Base-by-base conservation (phyloP, 2,329 filamentous ascomycete species). In the Metarhizium album region DNA sequence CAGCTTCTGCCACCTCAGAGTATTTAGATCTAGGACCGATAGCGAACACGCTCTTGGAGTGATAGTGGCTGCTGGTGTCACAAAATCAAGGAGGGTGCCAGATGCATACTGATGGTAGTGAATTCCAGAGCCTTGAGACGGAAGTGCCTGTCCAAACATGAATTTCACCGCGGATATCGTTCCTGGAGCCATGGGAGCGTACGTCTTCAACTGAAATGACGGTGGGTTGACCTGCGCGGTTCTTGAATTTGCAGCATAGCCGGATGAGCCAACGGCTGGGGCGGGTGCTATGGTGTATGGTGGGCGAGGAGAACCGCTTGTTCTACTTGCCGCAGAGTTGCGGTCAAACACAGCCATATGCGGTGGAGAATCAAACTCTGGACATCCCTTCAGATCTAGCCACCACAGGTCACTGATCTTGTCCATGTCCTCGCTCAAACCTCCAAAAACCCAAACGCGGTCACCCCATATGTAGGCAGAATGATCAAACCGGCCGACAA, bases 81-180 rank as follows among this genome's bases (percentile, higher is more conserved):
- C 87, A 63, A 98, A 91, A 64, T 98, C 93, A 35, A 98, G 80
- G 45, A 98, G 78, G 27, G 87, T 90, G 5, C 90, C 90, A 0
- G 91, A 95, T 7, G 90, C 91, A 66, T 95, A 96, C 42, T 91
- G 84, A 64, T 98, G 93, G 62, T 95, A 98, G 67, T 98, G 93
- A 52, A 87, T 91, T 16, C 93, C 93, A 3, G 90, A 86, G 46
- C 88, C 87, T 66, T 97, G 88, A 2, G 86, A 86, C 1, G 93
- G 91, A 16, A 95, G 82, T 64, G 89, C 86, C 4, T 86, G 82
- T 3, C 91, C 91, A 3, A 66, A 70, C 51, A 93, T 80, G 63
- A 98, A 98, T 61, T 89, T 91, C 47, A 96, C 74, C 7, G 88
- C 86, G 8, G 90, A 95, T 53, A 96, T 93, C 7, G 89, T 81